phyloP scores from a whole-genome alignment of 495 filamentous ascomycete genomes.

The Xylaria intraflava region DNA sequence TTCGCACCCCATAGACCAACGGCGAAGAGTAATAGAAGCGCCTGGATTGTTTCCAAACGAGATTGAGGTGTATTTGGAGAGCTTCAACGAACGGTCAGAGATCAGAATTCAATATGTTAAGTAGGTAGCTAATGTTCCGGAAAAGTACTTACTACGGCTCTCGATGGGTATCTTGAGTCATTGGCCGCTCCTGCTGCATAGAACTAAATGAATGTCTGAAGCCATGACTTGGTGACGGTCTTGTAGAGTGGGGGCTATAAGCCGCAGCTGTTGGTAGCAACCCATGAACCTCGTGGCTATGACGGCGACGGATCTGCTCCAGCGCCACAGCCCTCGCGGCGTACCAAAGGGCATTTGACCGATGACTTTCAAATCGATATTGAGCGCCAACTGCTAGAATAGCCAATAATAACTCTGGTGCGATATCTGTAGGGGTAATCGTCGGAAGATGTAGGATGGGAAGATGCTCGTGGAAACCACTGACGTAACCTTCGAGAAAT shows the following conservation, averaged over 20 bases:
- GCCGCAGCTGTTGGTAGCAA: constrained; percentile 43
- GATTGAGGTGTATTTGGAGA: constrained; percentile 47
- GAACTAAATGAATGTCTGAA: constrained; percentile 47
- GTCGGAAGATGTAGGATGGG: constrained; percentile 65
- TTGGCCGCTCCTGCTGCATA: constrained; percentile 43
- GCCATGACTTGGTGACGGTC: constrained; percentile 44
- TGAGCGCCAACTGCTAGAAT: constrained; percentile 60
- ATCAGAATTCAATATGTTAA: constrained; percentile 17
- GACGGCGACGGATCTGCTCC: constrained; percentile 47
- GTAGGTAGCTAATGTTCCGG: background rate
- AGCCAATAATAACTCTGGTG: constrained; percentile 56
- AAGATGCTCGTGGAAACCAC: constrained; percentile 61
- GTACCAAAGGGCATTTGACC: constrained; percentile 64
- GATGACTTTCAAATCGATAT: constrained; percentile 62
- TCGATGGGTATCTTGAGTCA: constrained; percentile 46
- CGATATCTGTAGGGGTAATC: constrained; percentile 44
- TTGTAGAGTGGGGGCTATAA: constrained; percentile 46
- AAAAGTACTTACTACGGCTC: constrained; percentile 43
- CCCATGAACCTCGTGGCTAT: constrained; percentile 45
- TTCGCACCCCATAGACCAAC: constrained; percentile 52
- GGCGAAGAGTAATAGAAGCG: constrained; percentile 50
- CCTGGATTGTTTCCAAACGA: constrained; percentile 50
- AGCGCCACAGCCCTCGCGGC: constrained; percentile 51
- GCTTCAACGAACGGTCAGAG: constrained; percentile 15
- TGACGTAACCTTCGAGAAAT: constrained; percentile 61